Percentiles rank a stretch among this genome's conserved stretches.
phyloP scores from a whole-genome alignment of 352 stramenopile species.

The Globisporangium rhizosaccharum region DNA sequence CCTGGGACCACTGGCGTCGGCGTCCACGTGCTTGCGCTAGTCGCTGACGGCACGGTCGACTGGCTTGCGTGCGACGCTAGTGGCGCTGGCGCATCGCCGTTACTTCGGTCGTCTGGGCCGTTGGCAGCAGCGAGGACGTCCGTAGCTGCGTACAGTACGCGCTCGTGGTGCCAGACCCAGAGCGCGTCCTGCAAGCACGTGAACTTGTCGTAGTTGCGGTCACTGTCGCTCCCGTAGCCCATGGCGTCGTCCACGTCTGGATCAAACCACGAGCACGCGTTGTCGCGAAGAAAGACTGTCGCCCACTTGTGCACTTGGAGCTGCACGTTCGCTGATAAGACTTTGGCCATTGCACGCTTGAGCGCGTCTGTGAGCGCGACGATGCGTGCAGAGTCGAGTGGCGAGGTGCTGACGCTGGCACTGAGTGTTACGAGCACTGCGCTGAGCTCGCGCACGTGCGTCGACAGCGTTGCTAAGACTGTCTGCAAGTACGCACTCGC shows the following conservation, averaged over 20 bases:
- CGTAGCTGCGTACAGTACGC: constrained; percentile 52
- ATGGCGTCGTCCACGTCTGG: constrained; percentile 38
- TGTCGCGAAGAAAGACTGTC: constrained; percentile 47
- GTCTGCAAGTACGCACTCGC: constrained; percentile 23
- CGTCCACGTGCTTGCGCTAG: no score
- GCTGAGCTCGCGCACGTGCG: constrained; percentile 22
- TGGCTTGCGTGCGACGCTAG: not conserved
- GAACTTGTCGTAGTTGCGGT: constrained; percentile 77
- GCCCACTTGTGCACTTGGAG: constrained; percentile 78
- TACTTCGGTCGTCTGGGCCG: not conserved
- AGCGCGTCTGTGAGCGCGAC: constrained; percentile 50
- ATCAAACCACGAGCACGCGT: constrained; percentile 64
- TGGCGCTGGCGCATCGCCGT: not conserved
- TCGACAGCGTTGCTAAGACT: constrained; percentile 21
- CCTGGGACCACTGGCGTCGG: no score
- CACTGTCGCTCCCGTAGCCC: constrained; percentile 25
- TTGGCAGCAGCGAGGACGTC: constrained; percentile 17
- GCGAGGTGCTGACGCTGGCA: not conserved
- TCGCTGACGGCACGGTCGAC: no score
- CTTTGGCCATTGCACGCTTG: constrained; percentile 36
- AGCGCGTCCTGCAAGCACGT: constrained; percentile 76
- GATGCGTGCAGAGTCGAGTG: constrained; percentile 9
- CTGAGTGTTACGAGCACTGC: constrained; percentile 17
- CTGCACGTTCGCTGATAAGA: constrained; percentile 56
- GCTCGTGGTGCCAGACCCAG: constrained; percentile 62